Percentiles rank a stretch among this genome's conserved stretches.
Evolutionary conservation across 106 monocot species (phyloP).

Genomic region (Cymbidium sinense): DNA sequence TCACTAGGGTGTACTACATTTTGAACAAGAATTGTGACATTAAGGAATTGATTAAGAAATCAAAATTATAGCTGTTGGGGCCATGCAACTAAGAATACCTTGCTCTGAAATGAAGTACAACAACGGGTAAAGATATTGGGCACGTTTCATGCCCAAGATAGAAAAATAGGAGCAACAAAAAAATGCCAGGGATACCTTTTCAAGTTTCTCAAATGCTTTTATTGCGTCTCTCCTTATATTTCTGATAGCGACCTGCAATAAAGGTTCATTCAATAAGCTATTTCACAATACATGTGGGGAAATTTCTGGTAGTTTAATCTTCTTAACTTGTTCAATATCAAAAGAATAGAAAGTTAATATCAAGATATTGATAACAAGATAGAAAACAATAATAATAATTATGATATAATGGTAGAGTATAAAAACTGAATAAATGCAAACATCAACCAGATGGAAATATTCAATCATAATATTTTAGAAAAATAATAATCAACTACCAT

Average conservation of each 20-base stretch:
- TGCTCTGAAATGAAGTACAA: not conserved
- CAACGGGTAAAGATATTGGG: not conserved
- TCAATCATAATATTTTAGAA: not conserved
- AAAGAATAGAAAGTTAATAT: not conserved
- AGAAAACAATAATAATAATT: not conserved
- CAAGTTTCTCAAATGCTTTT: constrained; percentile 90
- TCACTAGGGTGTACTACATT: too few relatives aligned
- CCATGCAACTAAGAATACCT: not conserved
- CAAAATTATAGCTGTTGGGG: not conserved
- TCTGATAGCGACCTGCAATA: constrained; percentile 76
- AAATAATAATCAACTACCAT: not conserved
- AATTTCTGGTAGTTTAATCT: not conserved
- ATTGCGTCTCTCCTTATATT: constrained; percentile 94
- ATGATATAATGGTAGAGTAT: not conserved
- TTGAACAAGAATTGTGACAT: not conserved
- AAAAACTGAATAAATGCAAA: not conserved
- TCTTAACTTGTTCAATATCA: not conserved
- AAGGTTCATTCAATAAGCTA: not conserved
- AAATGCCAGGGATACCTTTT: constrained; percentile 50
- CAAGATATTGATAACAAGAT: not conserved
- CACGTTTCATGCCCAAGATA: too few relatives aligned
- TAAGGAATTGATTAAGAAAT: not conserved
- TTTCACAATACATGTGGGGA: not conserved
- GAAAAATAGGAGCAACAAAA: not conserved
- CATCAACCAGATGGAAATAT: not conserved